A percentile compares a stretch with the other conserved stretches of the same genome.
Conservation (phyloP, 495 filamentous ascomycete species). For the Parathielavia hyrcaniae region DNA sequence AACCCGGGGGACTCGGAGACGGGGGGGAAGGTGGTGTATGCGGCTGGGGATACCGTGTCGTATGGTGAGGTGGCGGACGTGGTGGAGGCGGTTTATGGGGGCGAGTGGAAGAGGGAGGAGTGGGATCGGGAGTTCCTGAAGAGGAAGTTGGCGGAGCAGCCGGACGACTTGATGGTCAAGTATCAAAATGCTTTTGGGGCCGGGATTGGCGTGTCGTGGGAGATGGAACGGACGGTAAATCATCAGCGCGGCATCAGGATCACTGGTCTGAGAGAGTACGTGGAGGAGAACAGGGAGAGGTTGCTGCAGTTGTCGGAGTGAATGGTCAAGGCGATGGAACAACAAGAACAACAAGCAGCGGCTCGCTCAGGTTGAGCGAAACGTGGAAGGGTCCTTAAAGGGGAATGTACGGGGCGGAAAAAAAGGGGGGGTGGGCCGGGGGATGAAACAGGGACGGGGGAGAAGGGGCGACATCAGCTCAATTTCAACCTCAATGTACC, state of each 20-base stretch:
- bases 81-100: not conserved
- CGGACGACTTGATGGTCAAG: constrained; percentile 47
- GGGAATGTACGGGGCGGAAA: no score
- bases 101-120: constrained; percentile 40
- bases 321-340: not conserved
- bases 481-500: no score
- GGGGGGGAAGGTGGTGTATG: constrained; percentile 41
- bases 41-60: constrained; percentile 53
- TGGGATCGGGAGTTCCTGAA: constrained; percentile 39
- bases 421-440: no score
- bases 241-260: constrained; percentile 38
- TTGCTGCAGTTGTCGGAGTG: not conserved
- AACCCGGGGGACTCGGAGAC: constrained; percentile 26
- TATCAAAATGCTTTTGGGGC: constrained; percentile 56
- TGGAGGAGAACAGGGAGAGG: constrained; percentile 15
- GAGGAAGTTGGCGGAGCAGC: constrained; percentile 39
- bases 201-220: constrained; percentile 55
- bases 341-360: no score
- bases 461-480: no score
- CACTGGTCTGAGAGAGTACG: constrained; percentile 40
- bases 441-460: no score
- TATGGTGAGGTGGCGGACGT: constrained; percentile 41
- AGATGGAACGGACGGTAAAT: constrained; percentile 45
- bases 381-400: no score
- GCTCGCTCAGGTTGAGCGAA: no score